Base-by-base conservation (phyloP, 305 asterid species). In the Rubia occidens region DNA sequence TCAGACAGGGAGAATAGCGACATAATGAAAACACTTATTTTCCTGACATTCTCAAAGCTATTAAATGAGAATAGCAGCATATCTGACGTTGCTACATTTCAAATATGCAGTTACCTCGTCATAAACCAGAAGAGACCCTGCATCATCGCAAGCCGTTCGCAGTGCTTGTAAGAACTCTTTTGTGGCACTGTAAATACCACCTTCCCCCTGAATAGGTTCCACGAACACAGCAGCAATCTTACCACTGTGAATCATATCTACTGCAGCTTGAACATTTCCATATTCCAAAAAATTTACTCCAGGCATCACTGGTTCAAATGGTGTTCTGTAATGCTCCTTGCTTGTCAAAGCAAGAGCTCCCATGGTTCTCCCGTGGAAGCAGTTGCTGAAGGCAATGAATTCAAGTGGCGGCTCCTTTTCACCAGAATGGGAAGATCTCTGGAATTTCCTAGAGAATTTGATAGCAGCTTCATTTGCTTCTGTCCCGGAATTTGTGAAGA, bases 271-370 rank as follows among this genome's bases (percentile, higher is more conserved):
- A 75, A 79, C 72, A 79, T 90, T 64, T 10, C 97, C 99, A 63
- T 90, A 90, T 71, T 89, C 87, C 58, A 89, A 67, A 81, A 94
- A 90, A 68, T 87, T 87, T 66, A 90, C 96, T 64, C 97, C 97
- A 2, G 99, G 97, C 99, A 94, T 90, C 55, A 89, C 89, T 10
- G 99, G 99, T 74, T 94, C 90, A 60, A 94, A 94, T n/a, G 96
- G 99, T 6, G 81, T 53, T 68, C 97, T 77, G 79, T 94, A 94
- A 60, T 94, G 77, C 75, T 89, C 97, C 84, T 94, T 94, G 84
- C 97, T 94, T 13, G 99, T 94, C 78, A 94, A 74, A n/a, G 99
- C 99, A 72, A 90, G 89, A 67, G 97, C 89, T 20, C 99, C 99
- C 89, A 90, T 91, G 71, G 97, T 90, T 77, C 99, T 81, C 54